Conservation (phyloP, 192 early-diverging fungal species). For the Glomus cerebriforme region DNA sequence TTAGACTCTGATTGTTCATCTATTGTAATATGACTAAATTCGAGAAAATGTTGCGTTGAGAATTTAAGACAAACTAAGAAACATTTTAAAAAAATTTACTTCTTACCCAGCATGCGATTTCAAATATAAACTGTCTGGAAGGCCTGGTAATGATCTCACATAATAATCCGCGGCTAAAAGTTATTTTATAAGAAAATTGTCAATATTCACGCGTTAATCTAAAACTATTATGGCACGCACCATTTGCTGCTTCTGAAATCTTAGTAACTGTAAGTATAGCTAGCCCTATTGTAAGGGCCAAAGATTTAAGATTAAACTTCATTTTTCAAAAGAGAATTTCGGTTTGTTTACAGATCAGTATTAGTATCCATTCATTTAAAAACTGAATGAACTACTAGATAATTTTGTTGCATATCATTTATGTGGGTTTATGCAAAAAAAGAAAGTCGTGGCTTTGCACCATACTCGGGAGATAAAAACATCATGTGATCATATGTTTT, state of each 20-base stretch:
- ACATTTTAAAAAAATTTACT: neutral
- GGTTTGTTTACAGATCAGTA: too few species aligned
- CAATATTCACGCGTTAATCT: neutral
- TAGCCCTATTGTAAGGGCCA: neutral
- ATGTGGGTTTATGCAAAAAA: too few species aligned
- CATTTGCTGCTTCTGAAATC: neutral
- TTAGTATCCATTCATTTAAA: too few species aligned
- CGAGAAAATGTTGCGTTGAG: neutral
- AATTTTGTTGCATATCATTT: too few species aligned
- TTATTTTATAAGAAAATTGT: neutral
- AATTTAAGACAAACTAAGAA: neutral
- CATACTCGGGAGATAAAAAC: too few species aligned
- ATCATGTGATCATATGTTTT: too few species aligned
- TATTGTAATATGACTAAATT: conserved; percentile 21
- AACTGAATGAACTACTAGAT: too few species aligned
- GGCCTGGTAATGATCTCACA: conserved; percentile 17
- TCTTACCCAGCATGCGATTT: conserved; percentile 20
- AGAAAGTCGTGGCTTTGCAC: too few species aligned
- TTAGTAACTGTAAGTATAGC: neutral
- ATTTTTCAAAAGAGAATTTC: neutral
- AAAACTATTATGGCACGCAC: neutral
- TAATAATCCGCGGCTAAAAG: conserved; percentile 30
- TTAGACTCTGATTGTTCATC: conserved; percentile 6
- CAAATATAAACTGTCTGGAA: conserved; percentile 17
- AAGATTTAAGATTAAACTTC: conserved; percentile 4